A percentile compares a stretch with the other conserved stretches of the same genome.
phyloP scores from a whole-genome alignment of 495 filamentous ascomycete species.

The Parathielavia hyrcaniae region DNA sequence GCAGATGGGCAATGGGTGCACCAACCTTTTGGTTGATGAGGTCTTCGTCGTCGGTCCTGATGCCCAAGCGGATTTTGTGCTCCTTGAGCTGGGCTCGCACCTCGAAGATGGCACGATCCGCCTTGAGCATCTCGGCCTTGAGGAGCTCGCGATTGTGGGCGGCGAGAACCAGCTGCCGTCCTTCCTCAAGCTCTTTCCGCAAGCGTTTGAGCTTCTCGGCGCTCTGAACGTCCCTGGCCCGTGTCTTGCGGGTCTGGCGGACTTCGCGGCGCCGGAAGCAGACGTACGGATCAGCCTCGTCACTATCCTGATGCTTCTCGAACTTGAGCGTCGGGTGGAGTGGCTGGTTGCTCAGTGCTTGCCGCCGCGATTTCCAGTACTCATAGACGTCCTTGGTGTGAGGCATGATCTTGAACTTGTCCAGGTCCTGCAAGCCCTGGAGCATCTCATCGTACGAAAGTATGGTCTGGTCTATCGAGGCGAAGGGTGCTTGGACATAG shows the following conservation, averaged over 20 bases:
- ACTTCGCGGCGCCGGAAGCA: slow-evolving; percentile 96
- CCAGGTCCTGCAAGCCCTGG: slow-evolving; percentile 63
- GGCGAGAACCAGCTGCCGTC: slow-evolving; percentile 68
- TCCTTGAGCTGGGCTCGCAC: slow-evolving; percentile 74
- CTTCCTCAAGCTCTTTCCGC: slow-evolving; percentile 86
- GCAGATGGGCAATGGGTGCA: slow-evolving; percentile 2
- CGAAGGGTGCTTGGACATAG: slow-evolving; percentile 73
- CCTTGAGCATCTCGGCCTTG: slow-evolving; percentile 66
- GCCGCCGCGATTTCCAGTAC: slow-evolving; percentile 75
- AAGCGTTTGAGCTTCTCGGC: slow-evolving; percentile 90
- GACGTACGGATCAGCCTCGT: slow-evolving; percentile 94
- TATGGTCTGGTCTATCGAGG: slow-evolving; percentile 79
- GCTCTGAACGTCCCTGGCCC: slow-evolving; percentile 86
- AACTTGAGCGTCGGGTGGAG: slow-evolving; percentile 80
- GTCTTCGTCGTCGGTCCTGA: slow-evolving; percentile 92
- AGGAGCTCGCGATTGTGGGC: slow-evolving; percentile 71
- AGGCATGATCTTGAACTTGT: slow-evolving; percentile 55
- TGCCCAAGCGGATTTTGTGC: slow-evolving; percentile 76
- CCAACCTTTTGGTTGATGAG: slow-evolving; percentile 87
- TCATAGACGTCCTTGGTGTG: slow-evolving; percentile 85
- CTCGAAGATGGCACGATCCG: slow-evolving; percentile 72
- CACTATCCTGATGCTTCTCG: slow-evolving; percentile 84
- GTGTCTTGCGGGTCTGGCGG: slow-evolving; percentile 88
- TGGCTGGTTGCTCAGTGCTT: slow-evolving; percentile 56
- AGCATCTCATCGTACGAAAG: slow-evolving; percentile 75